Conservation (phyloP, 2,329 filamentous ascomycete genomes). For the Cordyceps farinosa region DNA sequence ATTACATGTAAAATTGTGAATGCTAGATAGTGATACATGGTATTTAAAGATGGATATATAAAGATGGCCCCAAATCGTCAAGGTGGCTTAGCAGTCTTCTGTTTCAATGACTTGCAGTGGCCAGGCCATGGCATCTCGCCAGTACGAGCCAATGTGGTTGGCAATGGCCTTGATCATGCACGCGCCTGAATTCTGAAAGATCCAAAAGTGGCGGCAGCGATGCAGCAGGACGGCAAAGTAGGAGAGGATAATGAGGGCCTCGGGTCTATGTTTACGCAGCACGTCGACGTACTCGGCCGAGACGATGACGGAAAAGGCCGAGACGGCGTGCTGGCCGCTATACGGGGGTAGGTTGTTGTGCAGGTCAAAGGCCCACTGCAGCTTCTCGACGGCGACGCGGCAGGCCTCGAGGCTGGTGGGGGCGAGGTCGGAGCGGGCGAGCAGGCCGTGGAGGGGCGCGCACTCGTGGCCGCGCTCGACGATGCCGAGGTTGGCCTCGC, state of each 20-base stretch:
- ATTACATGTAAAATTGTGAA: neutral
- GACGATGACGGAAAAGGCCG: constrained; percentile 21
- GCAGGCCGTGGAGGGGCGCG: constrained; percentile 8
- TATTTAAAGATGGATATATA: neutral
- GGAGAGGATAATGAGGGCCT: constrained; percentile 38
- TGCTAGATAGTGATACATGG: constrained; percentile 6
- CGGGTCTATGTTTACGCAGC: constrained; percentile 34
- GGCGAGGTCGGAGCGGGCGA: constrained; percentile 13
- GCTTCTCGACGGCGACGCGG: constrained; percentile 16
- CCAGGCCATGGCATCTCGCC: constrained; percentile 20
- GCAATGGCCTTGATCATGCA: constrained; percentile 18
- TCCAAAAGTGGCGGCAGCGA: constrained; percentile 31
- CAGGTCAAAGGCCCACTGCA: constrained; percentile 20
- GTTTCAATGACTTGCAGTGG: constrained; percentile 17
- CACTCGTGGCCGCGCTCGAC: constrained; percentile 16
- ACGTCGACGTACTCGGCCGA: constrained; percentile 32
- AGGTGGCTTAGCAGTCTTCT: constrained; percentile 2
- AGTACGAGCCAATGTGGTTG: constrained; percentile 20
- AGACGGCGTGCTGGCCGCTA: constrained; percentile 18
- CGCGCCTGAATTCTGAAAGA: constrained; percentile 24
- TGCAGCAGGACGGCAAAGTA: constrained; percentile 44
- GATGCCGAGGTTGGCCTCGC: constrained; percentile 13
- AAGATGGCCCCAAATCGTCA: neutral
- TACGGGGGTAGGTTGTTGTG: constrained; percentile 14
- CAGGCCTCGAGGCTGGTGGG: constrained; percentile 19